Evolutionary conservation across 208 protist species (phyloP).

Genomic region (Leptomonas seymouri): DNA sequence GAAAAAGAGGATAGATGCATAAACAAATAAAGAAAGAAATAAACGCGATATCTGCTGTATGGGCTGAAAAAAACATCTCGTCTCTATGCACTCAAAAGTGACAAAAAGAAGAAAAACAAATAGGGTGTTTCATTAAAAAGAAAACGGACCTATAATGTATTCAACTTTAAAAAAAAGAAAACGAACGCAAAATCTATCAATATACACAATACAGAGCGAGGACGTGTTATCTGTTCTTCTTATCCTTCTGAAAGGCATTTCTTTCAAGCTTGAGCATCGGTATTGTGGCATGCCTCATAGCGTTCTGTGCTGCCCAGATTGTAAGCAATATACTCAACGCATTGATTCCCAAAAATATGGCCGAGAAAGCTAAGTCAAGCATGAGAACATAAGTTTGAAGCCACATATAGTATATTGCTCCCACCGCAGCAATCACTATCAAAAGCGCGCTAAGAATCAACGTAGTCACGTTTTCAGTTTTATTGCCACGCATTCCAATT

Average conservation of each 20-base stretch:
- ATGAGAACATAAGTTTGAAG: constrained; percentile 83
- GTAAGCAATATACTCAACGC: constrained; percentile 42
- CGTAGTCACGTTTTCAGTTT: constrained; percentile 38
- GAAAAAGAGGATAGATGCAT: too few species aligned
- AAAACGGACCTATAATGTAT: too few species aligned
- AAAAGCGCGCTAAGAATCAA: constrained; percentile 43
- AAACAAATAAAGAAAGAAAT: too few species aligned
- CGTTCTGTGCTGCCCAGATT: constrained; percentile 38
- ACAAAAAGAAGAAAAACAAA: neutral
- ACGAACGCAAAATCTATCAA: neutral
- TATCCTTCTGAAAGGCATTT: neutral
- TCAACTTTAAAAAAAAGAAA: too few species aligned
- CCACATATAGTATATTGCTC: constrained; percentile 83
- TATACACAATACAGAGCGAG: neutral
- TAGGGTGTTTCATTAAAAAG: neutral
- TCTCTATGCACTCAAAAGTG: too few species aligned
- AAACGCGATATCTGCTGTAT: too few species aligned
- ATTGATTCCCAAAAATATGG: constrained; percentile 57
- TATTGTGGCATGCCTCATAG: constrained; percentile 11
- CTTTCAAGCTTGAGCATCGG: constrained; percentile 21
- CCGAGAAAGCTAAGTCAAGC: constrained; percentile 73
- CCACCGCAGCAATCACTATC: constrained; percentile 42
- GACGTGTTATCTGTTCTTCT: constrained; percentile 14
- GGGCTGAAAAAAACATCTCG: too few species aligned
- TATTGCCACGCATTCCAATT: constrained; percentile 61